Percentiles rank a stretch among this genome's conserved stretches.
These are phyloP conservation scores for Ganoderma leucocontextum DNA, from an alignment of 1,284 basidiomycete genomes.

Conservation along the genomic window DNA sequence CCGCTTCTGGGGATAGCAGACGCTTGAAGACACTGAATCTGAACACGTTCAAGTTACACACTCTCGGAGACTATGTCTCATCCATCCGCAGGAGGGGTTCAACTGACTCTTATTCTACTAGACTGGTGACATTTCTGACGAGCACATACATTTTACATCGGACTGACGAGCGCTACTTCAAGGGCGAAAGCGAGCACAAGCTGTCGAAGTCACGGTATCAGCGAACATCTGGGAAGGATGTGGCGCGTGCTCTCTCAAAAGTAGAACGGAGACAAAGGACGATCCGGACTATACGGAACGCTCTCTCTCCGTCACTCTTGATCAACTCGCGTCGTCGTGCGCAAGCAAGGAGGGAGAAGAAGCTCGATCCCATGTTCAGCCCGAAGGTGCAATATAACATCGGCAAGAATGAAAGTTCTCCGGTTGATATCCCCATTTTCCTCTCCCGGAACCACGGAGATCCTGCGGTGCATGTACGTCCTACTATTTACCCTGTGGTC, in stretches of 20 bases:
- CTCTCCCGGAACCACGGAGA: background rate
- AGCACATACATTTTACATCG: background rate
- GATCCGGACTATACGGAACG: background rate
- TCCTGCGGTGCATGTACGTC: background rate
- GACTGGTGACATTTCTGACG: background rate
- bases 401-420: background rate
- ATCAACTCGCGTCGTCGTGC: background rate
- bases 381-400: background rate
- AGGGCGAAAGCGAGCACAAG: constrained; percentile 20
- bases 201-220: background rate
- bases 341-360: background rate
- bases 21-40: constrained; percentile 29
- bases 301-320: background rate
- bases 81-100: constrained; percentile 32
- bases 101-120: constrained; percentile 11
- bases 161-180: constrained; percentile 29
- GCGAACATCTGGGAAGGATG: constrained; percentile 6
- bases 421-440: background rate
- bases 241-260: background rate
- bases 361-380: background rate
- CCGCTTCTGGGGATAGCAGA: background rate
- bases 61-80: constrained; percentile 34
- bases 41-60: constrained; percentile 37
- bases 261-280: constrained; percentile 6
- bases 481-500: background rate